Evolutionary conservation across 208 protist genomes (phyloP).

Genomic region (Naegleria lovaniensis): DNA sequence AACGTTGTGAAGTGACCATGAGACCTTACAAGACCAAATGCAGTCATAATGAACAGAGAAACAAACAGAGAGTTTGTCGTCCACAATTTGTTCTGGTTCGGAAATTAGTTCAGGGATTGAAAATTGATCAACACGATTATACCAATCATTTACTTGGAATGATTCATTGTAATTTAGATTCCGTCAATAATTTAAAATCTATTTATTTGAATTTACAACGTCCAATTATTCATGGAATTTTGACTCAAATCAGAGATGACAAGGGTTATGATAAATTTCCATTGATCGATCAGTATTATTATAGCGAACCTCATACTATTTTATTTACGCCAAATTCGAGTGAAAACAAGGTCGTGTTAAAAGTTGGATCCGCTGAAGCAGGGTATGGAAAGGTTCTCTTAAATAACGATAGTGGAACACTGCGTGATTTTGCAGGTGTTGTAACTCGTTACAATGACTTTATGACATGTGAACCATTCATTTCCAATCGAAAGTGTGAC

Average conservation of each 20-base stretch:
- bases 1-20: not conserved
- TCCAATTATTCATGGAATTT: conserved; percentile 31
- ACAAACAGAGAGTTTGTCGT: not conserved
- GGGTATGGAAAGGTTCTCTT: conserved; percentile 42
- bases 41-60: not conserved
- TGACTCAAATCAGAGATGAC: conserved; percentile 30
- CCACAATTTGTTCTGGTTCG: not conserved
- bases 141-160: conserved; percentile 34
- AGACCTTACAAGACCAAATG: not conserved
- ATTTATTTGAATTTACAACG: conserved; percentile 33
- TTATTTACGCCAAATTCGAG: conserved; percentile 36
- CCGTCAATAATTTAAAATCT: conserved; percentile 34
- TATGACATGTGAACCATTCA: conserved; percentile 32
- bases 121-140: conserved; percentile 32
- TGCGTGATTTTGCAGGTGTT: conserved; percentile 7
- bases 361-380: conserved; percentile 8
- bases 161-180: conserved; percentile 21
- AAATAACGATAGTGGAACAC: conserved; percentile 19
- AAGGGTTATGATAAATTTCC: conserved; percentile 38
- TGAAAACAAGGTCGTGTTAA: not conserved
- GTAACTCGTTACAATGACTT: not conserved
- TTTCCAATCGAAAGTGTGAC: conserved; percentile 30
- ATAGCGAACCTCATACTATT: conserved; percentile 26
- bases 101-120: conserved; percentile 7
- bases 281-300: conserved; percentile 35